Percentiles rank a stretch among this genome's conserved stretches.
Evolutionary conservation across 2,329 filamentous ascomycete genomes (phyloP).

Genomic region (Fusarium hainanense): DNA sequence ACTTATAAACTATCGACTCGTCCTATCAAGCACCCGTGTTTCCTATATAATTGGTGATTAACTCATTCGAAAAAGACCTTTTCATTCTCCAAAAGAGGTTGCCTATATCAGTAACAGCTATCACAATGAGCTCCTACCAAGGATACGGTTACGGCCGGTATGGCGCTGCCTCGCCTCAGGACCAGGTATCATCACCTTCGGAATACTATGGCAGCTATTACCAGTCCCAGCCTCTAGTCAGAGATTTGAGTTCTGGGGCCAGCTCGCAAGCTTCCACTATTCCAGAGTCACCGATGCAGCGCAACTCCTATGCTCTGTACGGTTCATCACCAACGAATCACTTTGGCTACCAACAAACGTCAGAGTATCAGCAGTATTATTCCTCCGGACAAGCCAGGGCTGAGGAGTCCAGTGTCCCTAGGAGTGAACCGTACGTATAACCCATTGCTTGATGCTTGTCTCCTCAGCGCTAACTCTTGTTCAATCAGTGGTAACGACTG

Average conservation of each 20-base stretch:
- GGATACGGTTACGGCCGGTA: constrained; percentile 23
- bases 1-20: constrained; percentile 16
- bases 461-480: constrained; percentile 11
- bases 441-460: background rate
- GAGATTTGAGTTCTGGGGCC: constrained; percentile 48
- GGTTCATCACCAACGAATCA: constrained; percentile 22
- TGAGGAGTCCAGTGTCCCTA: constrained; percentile 13
- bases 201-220: constrained; percentile 33
- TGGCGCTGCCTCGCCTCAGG: constrained; percentile 34
- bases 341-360: constrained; percentile 20
- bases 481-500: constrained; percentile 45
- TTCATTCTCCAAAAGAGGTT: background rate
- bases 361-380: constrained; percentile 25
- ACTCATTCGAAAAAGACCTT: constrained; percentile 1
- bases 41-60: constrained; percentile 6
- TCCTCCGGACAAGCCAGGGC: background rate
- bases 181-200: constrained; percentile 33
- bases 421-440: constrained; percentile 31
- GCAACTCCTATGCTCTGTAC: constrained; percentile 33
- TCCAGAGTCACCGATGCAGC: constrained; percentile 45
- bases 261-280: constrained; percentile 44
- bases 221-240: constrained; percentile 45
- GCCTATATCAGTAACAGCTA: background rate
- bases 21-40: constrained; percentile 29
- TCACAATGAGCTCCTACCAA: constrained; percentile 36